These are phyloP conservation scores for Fomitiporia mediterranea DNA, from an alignment of 1,284 basidiomycete genomes.

Conservation along the genomic window DNA sequence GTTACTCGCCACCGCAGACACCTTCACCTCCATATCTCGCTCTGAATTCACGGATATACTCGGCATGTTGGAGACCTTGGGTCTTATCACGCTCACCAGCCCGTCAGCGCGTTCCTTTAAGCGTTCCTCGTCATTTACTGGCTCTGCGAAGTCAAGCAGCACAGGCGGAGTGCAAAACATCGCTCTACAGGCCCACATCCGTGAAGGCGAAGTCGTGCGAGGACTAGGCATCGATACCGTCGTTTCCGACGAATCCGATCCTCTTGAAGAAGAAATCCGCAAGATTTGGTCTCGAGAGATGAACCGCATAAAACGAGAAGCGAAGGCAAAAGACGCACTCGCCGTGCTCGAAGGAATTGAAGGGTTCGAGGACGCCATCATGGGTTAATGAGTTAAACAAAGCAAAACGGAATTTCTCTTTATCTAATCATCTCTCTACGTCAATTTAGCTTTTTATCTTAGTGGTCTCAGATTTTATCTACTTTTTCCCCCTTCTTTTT, in stretches of 20 bases:
- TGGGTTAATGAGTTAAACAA: too few relatives aligned
- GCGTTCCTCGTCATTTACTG: constrained; percentile 51
- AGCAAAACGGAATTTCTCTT: background rate
- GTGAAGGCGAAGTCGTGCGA: constrained; percentile 59
- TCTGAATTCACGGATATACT: constrained; percentile 72
- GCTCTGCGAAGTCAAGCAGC: constrained; percentile 37
- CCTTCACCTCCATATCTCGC: constrained; percentile 59
- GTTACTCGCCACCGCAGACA: constrained; percentile 47
- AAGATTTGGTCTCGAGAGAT: constrained; percentile 66
- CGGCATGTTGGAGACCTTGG: constrained; percentile 66
- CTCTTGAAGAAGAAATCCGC: constrained; percentile 62
- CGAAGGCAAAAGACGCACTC: constrained; percentile 33
- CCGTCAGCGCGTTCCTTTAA: constrained; percentile 40
- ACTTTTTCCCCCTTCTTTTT: too few relatives aligned
- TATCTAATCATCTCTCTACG: too few relatives aligned
- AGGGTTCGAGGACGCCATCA: constrained; percentile 52
- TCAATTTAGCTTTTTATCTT: too few relatives aligned
- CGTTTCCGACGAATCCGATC: constrained; percentile 35
- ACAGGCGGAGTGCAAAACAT: constrained; percentile 41
- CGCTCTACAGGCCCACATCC: constrained; percentile 50
- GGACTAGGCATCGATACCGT: constrained; percentile 48
- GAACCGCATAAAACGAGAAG: constrained; percentile 49
- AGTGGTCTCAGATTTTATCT: too few relatives aligned
- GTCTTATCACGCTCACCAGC: constrained; percentile 47
- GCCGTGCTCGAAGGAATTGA: constrained; percentile 27